Evolutionary conservation across 1,284 basidiomycete genomes (phyloP).

Genomic region (Tetrapyrgos nigripes): DNA sequence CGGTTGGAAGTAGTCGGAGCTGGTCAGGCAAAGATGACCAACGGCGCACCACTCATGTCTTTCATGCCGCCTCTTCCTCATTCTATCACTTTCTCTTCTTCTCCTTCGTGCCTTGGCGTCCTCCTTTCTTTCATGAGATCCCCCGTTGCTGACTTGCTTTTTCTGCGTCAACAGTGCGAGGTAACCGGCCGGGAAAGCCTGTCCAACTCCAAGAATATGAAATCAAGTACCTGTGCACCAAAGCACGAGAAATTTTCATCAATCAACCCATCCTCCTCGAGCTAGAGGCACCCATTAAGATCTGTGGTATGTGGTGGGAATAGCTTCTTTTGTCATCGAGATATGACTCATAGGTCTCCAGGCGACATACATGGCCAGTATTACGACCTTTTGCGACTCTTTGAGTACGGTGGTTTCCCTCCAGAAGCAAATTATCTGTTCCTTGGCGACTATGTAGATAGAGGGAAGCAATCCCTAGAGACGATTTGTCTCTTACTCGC

Average conservation of each 20-base stretch:
- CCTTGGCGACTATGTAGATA: slow-evolving; percentile 95
- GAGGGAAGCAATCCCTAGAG: slow-evolving; percentile 94
- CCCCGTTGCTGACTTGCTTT: slow-evolving; percentile 7
- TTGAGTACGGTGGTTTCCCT: slow-evolving; percentile 95
- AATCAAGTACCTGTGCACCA: slow-evolving; percentile 95
- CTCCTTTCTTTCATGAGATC: background rate
- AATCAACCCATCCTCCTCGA: slow-evolving; percentile 95
- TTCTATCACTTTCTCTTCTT: slow-evolving; percentile 16
- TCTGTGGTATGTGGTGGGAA: slow-evolving; percentile 78
- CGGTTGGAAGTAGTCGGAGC: background rate
- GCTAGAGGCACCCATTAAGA: slow-evolving; percentile 96
- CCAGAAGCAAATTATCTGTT: slow-evolving; percentile 97
- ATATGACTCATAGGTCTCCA: slow-evolving; percentile 31
- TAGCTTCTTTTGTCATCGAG: slow-evolving; percentile 6
- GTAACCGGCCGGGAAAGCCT: slow-evolving; percentile 92
- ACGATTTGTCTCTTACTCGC: slow-evolving; percentile 91
- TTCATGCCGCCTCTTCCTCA: background rate
- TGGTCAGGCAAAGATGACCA: background rate
- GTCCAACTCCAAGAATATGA: slow-evolving; percentile 95
- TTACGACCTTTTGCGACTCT: slow-evolving; percentile 91
- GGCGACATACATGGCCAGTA: slow-evolving; percentile 97
- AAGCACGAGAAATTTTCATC: slow-evolving; percentile 95
- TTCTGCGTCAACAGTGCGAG: slow-evolving; percentile 69
- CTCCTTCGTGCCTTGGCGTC: slow-evolving; percentile 22
- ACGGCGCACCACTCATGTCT: background rate